A percentile compares a stretch with the other conserved stretches of the same genome.
phyloP scores from a whole-genome alignment of 2,329 filamentous ascomycete species.

The Lasiodiplodia citricola region DNA sequence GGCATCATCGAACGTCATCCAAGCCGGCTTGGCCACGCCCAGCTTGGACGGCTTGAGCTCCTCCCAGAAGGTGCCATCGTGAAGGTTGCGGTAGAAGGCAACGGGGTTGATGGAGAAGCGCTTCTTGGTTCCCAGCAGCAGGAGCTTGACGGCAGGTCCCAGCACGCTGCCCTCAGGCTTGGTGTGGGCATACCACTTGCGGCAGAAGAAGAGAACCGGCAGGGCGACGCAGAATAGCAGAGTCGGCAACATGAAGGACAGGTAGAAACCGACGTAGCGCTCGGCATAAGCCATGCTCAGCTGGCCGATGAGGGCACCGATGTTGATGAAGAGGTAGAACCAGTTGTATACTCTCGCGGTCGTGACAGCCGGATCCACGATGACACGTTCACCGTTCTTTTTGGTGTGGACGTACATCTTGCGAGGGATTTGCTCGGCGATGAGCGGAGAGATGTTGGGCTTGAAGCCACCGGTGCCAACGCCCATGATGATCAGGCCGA shows the following conservation, averaged over 20 bases:
- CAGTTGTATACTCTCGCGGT: conserved; percentile 71
- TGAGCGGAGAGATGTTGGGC: conserved; percentile 63
- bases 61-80: conserved; percentile 67
- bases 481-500: conserved; percentile 66
- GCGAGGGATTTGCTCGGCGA: conserved; percentile 68
- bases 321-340: conserved; percentile 47
- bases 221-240: conserved; percentile 66
- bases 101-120: conserved; percentile 64
- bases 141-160: conserved; percentile 67
- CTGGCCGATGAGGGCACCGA: conserved; percentile 44
- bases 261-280: conserved; percentile 70
- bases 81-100: conserved; percentile 60
- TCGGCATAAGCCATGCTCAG: conserved; percentile 47
- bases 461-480: conserved; percentile 73
- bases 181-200: conserved; percentile 64
- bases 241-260: conserved; percentile 72
- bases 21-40: conserved; percentile 61
- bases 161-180: conserved; percentile 73
- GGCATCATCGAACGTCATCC: conserved; percentile 81
- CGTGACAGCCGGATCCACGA: conserved; percentile 70
- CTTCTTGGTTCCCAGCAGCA: conserved; percentile 63
- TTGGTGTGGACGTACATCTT: conserved; percentile 57
- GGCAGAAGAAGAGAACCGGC: conserved; percentile 62
- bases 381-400: conserved; percentile 61
- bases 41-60: conserved; percentile 68